These are phyloP conservation scores for Coleophoma eucalyptorum DNA, from an alignment of 2,329 filamentous ascomycete genomes.

Conservation along the genomic window DNA sequence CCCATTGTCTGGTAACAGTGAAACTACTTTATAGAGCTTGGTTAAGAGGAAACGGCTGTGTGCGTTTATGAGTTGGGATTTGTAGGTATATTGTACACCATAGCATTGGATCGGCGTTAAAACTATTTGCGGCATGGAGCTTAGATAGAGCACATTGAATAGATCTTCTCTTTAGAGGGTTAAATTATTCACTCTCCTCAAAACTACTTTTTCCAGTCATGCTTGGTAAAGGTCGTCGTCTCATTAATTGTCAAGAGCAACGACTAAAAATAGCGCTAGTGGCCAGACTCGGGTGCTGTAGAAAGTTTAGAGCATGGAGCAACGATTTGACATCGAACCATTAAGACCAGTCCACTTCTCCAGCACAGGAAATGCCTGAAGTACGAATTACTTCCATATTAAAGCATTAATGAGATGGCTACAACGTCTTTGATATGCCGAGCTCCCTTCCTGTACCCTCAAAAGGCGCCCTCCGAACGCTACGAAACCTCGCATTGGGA, in stretches of 20 bases:
- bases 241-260: no score
- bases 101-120: constrained; percentile 26
- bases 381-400: neutral
- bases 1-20: constrained; percentile 10
- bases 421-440: constrained; percentile 18
- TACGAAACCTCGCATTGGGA: constrained; percentile 51
- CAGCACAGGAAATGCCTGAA: no score
- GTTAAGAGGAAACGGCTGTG: neutral
- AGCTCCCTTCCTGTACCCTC: constrained; percentile 46
- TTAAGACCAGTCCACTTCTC: no score
- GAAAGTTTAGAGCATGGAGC: no score
- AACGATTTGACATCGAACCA: no score
- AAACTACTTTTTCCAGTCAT: no score
- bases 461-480: constrained; percentile 49
- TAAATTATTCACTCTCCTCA: no score
- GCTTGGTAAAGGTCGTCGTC: no score
- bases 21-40: constrained; percentile 17
- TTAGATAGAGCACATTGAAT: constrained; percentile 14
- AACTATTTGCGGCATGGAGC: constrained; percentile 12
- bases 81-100: constrained; percentile 20
- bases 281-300: no score
- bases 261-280: no score
- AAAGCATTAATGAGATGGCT: constrained; percentile 14
- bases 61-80: neutral
- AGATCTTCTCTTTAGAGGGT: constrained; percentile 23